Base-by-base conservation (phyloP, 148 eudicot species). In the Silene conica region DNA sequence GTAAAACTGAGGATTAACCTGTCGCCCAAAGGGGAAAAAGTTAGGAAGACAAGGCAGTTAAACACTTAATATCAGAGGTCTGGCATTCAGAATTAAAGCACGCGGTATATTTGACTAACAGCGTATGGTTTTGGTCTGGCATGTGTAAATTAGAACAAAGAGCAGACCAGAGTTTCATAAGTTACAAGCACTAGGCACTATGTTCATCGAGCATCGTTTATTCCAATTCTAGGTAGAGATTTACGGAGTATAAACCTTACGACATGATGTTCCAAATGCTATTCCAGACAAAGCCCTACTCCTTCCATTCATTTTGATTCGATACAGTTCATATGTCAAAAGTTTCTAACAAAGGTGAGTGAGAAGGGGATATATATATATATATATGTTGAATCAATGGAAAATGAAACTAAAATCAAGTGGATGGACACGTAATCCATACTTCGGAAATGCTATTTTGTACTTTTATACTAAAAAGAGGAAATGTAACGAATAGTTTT, bases 1-100 rank as follows among this genome's bases (percentile, higher is more conserved):
- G 77, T 96, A 96, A 77, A 96, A 96, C 73, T 96, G 99, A 28
- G 99, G 99, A 88, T 96, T 96, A 67, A 96, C 89, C 99, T 92
- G 99, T 74, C 70, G 80, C 28, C 66, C 23, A 71, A 79, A 21
- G 28, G 70, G 15, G 20, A 81, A 69, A 64, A 74, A 60, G 54
- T 77, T 70, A 80, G 58, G 76, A 69, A 22, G 57, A 68, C 34
- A 26, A 50, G 25, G 41, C 59, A 50, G 7, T n/a, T 43, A 8
- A 21, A 28, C 16, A 67, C 21, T 22, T 2, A 69, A 14, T 48
- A 48, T 0, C 10, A 55, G 22, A 28, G 62, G 25, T 6, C 19
- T n/a, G 8, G 38, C 63, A 65, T 28, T 50, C 22, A 10, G 73
- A 69, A 69, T 46, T 62, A 59, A 16, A 55, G 23, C 73, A 80